Evolutionary conservation across 768 basidiomycete species (phyloP), one percentile per base, ranked within the genome.

Genomic region (Mycena maculata): DNA sequence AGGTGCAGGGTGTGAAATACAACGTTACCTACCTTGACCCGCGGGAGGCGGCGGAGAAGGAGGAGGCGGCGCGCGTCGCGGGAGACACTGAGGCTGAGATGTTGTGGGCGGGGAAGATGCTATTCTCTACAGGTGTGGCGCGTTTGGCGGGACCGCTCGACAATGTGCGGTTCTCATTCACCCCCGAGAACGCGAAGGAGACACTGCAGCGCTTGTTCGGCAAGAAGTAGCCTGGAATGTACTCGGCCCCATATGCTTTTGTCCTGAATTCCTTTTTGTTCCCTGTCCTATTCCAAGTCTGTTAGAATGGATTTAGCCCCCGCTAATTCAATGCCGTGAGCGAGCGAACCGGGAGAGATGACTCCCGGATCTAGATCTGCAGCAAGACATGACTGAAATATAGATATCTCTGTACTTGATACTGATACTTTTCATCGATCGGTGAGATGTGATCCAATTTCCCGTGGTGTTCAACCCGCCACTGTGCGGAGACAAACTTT

Each of bases 131-230:
- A 38, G 60, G 30, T 50, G 28, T 2, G 49, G 36, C 5, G 27
- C 41, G 5, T 42, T 61, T 42, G n/a, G 49, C 60, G 20, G 49
- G 31, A 18, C 60, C 60, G 15, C 20, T 52, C 49, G 60, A 61
- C 30, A 61, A 52, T 22, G 39, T 16, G 16, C 52, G 52, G n/a
- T 61, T 61, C 28, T 30, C 49, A 11, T 61, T 61, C 18, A 44
- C 50, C 22, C 60, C 60, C 0, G 48, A 60, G 59, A 60, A 33
- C 13, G 59, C 59, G 4, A 61, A 42, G 30, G 60, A 61, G 25
- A 44, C 41, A 12, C 49, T 60, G 13, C 48, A 50, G 36, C 58
- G 58, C 18, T 27, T 48, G 36, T 60, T 60, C 30, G 47, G 58
- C 22, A 49, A 48, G 7, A 48, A 48, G n/a, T n/a, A n/a, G n/a